These are phyloP conservation scores for Cotoneaster glaucophyllus DNA, from an alignment of 306 rosid genomes.

Conservation along the genomic window DNA sequence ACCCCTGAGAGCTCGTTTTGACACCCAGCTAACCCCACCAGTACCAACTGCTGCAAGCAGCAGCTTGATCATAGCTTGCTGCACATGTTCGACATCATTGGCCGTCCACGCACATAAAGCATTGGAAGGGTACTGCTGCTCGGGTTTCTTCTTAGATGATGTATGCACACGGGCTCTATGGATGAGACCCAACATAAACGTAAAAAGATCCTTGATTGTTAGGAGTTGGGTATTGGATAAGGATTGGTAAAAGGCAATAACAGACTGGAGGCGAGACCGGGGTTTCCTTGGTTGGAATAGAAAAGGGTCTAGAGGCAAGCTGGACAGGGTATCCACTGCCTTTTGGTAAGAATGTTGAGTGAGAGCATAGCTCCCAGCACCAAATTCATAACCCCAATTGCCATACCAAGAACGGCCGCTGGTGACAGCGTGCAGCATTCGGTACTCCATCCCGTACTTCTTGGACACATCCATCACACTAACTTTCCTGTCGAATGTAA, in stretches of 20 bases:
- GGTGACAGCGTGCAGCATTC: slow-evolving; percentile 53
- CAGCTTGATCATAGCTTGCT: slow-evolving; percentile 46
- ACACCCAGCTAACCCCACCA: slow-evolving; percentile 38
- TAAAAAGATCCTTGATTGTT: slow-evolving; percentile 55
- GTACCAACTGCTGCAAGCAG: slow-evolving; percentile 33
- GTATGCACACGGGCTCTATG: background rate
- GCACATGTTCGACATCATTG: slow-evolving; percentile 49
- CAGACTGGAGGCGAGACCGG: slow-evolving; percentile 33
- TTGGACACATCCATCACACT: slow-evolving; percentile 76
- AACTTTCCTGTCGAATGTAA: slow-evolving; percentile 37
- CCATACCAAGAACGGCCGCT: slow-evolving; percentile 62
- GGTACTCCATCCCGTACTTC: slow-evolving; percentile 56
- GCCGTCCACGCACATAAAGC: slow-evolving; percentile 43
- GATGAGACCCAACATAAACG: slow-evolving; percentile 32
- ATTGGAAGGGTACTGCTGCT: slow-evolving; percentile 15
- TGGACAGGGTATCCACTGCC: slow-evolving; percentile 41
- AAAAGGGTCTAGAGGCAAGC: slow-evolving; percentile 36
- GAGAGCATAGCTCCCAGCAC: slow-evolving; percentile 64
- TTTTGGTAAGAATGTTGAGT: slow-evolving; percentile 44
- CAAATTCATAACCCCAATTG: slow-evolving; percentile 68
- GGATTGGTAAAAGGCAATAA: slow-evolving; percentile 52
- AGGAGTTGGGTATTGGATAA: slow-evolving; percentile 36
- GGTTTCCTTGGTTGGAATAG: slow-evolving; percentile 38
- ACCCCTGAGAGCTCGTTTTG: slow-evolving; percentile 50
- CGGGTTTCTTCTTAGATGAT: slow-evolving; percentile 4